phyloP scores from a whole-genome alignment of 331 rosid genomes.

The Saraca asoca region DNA sequence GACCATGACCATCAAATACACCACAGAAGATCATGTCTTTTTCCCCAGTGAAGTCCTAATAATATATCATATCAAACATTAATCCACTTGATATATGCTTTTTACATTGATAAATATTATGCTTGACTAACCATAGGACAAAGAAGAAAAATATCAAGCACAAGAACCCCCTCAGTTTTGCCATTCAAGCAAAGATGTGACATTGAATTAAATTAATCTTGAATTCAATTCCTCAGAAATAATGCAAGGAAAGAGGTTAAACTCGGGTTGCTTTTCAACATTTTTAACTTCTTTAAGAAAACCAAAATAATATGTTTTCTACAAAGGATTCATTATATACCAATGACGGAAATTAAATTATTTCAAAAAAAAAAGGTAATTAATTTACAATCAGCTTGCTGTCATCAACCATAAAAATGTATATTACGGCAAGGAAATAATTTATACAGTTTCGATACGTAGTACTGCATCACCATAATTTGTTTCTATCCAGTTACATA shows the following conservation, averaged over 20 bases:
- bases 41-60: conserved; percentile 67
- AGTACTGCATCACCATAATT: not conserved
- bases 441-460: not conserved
- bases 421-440: conserved; percentile 20
- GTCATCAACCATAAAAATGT: not conserved
- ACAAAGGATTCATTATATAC: too few species aligned
- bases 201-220: conserved; percentile 21
- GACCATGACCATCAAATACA: conserved; percentile 98
- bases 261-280: not conserved
- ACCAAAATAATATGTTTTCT: not conserved
- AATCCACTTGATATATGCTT: conserved; percentile 20
- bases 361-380: not conserved
- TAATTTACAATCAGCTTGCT: conserved; percentile 1
- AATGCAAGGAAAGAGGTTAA: not conserved
- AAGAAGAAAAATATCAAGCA: not conserved
- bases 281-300: conserved; percentile 5
- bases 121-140: not conserved
- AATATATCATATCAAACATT: conserved; percentile 23
- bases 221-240: not conserved
- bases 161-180: too few species aligned
- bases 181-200: not conserved
- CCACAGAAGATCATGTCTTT: conserved; percentile 70
- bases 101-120: conserved; percentile 13
- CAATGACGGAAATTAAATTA: conserved; percentile 17
- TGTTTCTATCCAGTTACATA: not conserved